A percentile compares a stretch with the other conserved stretches of the same genome.
phyloP scores from a whole-genome alignment of 495 filamentous ascomycete species.

The Aspergillus sclerotiicarbonarius region DNA sequence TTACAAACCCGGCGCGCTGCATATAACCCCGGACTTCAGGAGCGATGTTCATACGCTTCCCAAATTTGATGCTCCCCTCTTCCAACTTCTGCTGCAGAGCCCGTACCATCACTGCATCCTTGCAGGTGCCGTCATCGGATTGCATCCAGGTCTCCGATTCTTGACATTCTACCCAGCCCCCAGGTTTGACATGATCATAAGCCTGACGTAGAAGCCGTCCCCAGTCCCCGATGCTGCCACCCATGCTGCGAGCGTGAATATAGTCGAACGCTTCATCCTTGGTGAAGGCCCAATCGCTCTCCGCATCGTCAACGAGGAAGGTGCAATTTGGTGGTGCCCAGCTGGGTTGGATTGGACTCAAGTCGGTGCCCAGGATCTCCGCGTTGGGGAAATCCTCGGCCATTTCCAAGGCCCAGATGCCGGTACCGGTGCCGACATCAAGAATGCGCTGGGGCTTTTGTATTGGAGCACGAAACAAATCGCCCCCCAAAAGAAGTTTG shows the following conservation, averaged over 20 bases:
- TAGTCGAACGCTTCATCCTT: slow-evolving; percentile 44
- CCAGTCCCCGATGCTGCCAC: slow-evolving; percentile 48
- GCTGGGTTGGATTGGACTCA: slow-evolving; percentile 54
- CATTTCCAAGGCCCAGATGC: slow-evolving; percentile 62
- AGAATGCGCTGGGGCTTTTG: slow-evolving; percentile 32
- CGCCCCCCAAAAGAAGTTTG: slow-evolving; percentile 47
- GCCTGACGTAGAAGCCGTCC: slow-evolving; percentile 34
- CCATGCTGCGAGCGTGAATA: slow-evolving; percentile 47
- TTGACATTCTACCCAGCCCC: slow-evolving; percentile 56
- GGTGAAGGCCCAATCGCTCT: slow-evolving; percentile 48
- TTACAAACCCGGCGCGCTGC: slow-evolving; percentile 31
- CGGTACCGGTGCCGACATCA: slow-evolving; percentile 56
- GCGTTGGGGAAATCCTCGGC: slow-evolving; percentile 56
- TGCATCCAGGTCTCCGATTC: slow-evolving; percentile 43
- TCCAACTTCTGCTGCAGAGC: slow-evolving; percentile 30
- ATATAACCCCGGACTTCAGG: slow-evolving; percentile 25
- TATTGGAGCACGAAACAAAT: slow-evolving; percentile 54
- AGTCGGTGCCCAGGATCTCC: slow-evolving; percentile 62
- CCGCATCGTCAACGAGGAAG: slow-evolving; percentile 51
- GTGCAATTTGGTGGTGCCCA: slow-evolving; percentile 49
- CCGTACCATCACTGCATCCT: slow-evolving; percentile 20
- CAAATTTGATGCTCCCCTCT: slow-evolving; percentile 35
- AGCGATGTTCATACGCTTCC: slow-evolving; percentile 39
- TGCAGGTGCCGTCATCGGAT: slow-evolving; percentile 41
- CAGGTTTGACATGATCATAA: slow-evolving; percentile 45